Conservation (phyloP, 176 grass and related monocot species). For the Cenchrus americanus region DNA sequence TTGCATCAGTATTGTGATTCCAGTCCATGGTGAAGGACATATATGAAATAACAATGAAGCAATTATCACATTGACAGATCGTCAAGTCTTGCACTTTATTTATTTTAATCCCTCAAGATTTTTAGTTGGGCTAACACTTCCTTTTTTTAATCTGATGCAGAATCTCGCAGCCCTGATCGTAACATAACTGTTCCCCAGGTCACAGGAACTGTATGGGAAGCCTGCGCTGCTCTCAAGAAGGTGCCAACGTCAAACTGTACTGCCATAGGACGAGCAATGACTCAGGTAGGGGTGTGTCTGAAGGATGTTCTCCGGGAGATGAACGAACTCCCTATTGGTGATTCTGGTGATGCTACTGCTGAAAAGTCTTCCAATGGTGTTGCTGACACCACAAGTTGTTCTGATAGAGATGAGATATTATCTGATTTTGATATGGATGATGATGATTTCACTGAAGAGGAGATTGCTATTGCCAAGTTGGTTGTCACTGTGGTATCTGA, state of each 20-base stretch:
- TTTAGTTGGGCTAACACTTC: slow-evolving; percentile 6
- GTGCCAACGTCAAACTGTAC: slow-evolving; percentile 70
- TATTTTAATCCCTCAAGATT: background rate
- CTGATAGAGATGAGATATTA: slow-evolving; percentile 64
- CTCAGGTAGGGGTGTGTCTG: slow-evolving; percentile 69
- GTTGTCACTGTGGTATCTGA: slow-evolving; percentile 59
- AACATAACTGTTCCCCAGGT: slow-evolving; percentile 66
- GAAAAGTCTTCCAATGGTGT: slow-evolving; percentile 48
- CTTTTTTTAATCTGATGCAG: slow-evolving; percentile 44
- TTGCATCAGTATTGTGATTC: slow-evolving; percentile 4
- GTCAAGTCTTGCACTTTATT: background rate
- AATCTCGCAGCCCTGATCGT: slow-evolving; percentile 50
- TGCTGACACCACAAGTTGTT: slow-evolving; percentile 32
- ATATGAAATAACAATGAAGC: slow-evolving; percentile 10
- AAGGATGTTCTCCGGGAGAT: slow-evolving; percentile 93
- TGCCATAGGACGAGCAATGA: slow-evolving; percentile 78
- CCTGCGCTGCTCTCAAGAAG: slow-evolving; percentile 85
- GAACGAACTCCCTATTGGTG: slow-evolving; percentile 73
- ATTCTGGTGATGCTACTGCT: slow-evolving; percentile 32
- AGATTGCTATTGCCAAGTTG: slow-evolving; percentile 64
- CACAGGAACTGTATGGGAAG: slow-evolving; percentile 81
- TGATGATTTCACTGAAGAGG: slow-evolving; percentile 73
- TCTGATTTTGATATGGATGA: slow-evolving; percentile 62
- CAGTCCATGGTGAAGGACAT: background rate
- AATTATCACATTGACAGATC: background rate